Evolutionary conservation across 352 stramenopile species (phyloP), one percentile per base, ranked within the genome.

Genomic region (Pythium folliculosum): DNA sequence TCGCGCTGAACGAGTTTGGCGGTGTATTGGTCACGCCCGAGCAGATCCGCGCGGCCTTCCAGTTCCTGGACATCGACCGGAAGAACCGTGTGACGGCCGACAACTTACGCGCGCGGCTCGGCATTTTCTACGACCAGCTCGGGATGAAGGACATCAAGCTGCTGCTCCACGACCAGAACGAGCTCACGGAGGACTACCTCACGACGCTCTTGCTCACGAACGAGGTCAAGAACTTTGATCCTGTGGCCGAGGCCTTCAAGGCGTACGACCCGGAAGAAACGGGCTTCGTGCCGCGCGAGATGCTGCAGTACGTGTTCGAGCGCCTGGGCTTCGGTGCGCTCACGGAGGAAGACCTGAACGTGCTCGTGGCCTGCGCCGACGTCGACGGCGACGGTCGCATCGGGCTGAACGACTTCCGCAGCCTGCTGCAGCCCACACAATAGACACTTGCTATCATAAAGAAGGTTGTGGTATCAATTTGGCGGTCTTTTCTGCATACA

Each of bases 211-310:
- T 97, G 44, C 64, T 95, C 30, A 80, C 92, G 6, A 97, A 97
- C 60, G 89, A 97, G 65, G 82, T 97, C 37, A 88, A 89, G 60
- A 89, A 96, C 69, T 97, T 96, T 53, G 91, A 97, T 59, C 89
- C 91, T 0, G 81, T 96, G 38, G 83, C 77, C 25, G 91, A 97
- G 58, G 91, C 91, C 6, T 97, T 97, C 74, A 88, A 92, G 58
- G 87, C 83, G 16, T 97, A 95, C 71, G 90, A 97, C 68, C 89
- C 89, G 4, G 82, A 96, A 7, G 86, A 90, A 57, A 96, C 86
- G 22, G 91, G 91, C 19, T 95, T 84, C 68, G 86, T 89, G 65
- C 86, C 80, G 13, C 76, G 72, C 21, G 76, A 95, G n/a, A 92
- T 96, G 75, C 72, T 97, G 30, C 78, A 76, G 50, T 84, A 82